Evolutionary conservation across 1,284 basidiomycete genomes (phyloP).

Genomic region (Ustilago nuda): DNA sequence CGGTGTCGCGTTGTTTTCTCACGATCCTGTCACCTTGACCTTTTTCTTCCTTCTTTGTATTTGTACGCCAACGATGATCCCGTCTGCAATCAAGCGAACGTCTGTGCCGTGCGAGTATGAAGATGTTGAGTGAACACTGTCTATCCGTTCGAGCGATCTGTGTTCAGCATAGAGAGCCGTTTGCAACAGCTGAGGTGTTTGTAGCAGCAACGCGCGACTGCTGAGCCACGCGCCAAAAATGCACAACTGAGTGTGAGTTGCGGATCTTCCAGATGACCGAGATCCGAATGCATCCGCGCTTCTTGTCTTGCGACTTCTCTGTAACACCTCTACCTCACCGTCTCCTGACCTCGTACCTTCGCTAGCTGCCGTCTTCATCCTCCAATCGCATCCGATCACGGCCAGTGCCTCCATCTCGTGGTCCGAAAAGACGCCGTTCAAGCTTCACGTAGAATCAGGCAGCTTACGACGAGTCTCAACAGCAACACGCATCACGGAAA

Average conservation of each 20-base stretch:
- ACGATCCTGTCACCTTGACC: conserved; percentile 4
- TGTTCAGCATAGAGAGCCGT: no score
- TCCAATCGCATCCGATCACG: background rate
- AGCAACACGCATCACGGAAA: background rate
- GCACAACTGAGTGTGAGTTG: background rate
- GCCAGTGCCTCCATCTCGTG: background rate
- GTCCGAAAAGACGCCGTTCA: no score
- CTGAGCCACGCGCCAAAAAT: conserved; percentile 18
- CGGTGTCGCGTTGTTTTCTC: background rate
- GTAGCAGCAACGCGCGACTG: conserved; percentile 9
- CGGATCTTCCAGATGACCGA: conserved; percentile 32
- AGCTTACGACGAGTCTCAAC: background rate
- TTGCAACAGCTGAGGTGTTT: background rate
- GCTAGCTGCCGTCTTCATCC: background rate
- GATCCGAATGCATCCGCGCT: conserved; percentile 28
- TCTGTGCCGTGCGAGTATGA: background rate
- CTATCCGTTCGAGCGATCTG: no score
- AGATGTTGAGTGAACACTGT: background rate
- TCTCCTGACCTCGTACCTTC: background rate
- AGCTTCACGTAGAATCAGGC: background rate
- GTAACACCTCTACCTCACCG: conserved; percentile 3
- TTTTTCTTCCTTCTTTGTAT: conserved; percentile 16
- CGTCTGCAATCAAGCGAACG: background rate
- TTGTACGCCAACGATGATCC: conserved; percentile 12
- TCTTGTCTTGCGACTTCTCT: conserved; percentile 4